A percentile compares a stretch with the other conserved stretches of the same genome.
Evolutionary conservation across 179 eudicot species (phyloP).

Genomic region (Beta lomatogona): DNA sequence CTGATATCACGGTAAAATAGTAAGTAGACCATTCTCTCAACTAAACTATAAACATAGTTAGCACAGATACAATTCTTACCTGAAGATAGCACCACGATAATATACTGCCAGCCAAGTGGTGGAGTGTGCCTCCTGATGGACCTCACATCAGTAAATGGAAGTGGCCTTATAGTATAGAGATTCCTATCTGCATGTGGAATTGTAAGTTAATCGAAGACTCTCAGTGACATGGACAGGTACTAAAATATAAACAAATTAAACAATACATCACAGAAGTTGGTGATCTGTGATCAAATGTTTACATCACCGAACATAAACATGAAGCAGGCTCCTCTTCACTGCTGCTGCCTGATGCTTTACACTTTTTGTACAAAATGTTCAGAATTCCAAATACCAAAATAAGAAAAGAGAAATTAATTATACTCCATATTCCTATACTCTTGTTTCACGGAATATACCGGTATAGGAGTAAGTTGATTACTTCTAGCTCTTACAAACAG

Average conservation of each 20-base stretch:
- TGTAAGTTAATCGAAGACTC: background rate
- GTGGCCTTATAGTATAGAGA: conserved; percentile 82
- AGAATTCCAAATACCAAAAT: background rate
- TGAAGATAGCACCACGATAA: conserved; percentile 79
- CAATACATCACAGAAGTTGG: background rate
- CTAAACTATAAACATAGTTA: background rate
- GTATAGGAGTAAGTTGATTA: background rate
- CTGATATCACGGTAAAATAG: background rate
- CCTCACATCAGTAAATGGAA: conserved; percentile 79
- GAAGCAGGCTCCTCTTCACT: background rate
- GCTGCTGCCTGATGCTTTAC: background rate
- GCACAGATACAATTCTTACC: conserved; percentile 43
- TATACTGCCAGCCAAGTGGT: conserved; percentile 90
- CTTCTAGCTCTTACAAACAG: background rate
- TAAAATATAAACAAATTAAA: background rate
- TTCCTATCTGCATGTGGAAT: conserved; percentile 72
- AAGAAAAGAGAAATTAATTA: background rate
- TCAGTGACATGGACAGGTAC: background rate
- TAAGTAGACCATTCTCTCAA: background rate
- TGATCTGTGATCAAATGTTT: background rate
- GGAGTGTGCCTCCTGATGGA: conserved; percentile 91
- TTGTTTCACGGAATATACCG: background rate
- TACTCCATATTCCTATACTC: background rate
- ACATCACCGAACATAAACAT: background rate
- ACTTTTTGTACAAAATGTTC: background rate